Evolutionary conservation across 352 stramenopile genomes (phyloP), one percentile per base, ranked within the genome.

Genomic region (Globisporangium radiosum): DNA sequence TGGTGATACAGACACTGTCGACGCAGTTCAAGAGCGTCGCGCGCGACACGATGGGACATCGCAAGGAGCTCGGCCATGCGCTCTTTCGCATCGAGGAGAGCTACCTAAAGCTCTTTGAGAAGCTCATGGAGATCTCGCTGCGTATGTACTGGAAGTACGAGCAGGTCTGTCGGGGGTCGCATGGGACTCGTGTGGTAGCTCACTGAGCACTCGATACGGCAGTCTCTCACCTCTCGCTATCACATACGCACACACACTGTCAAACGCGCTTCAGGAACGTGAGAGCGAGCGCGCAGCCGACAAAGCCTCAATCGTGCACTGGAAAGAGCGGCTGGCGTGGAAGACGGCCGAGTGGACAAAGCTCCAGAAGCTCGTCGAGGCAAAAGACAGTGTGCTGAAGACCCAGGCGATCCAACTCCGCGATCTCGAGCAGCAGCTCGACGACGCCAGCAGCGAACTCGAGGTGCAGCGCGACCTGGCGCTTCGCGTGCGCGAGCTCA

Each of bases 101-200:
- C 52, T 91, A 91, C 52, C 58, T 91, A 45, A 85, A 84, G 48
- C 66, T 89, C 1, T 91, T 89, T 68, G 81, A 91, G 47, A 87
- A 86, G 60, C 63, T 91, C 39, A 54, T 89, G n/a, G 81, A 88
- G 61, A 69, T 87, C 43, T 86, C 81, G 3, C 17, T 91, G 52
- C 68, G 77, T 0, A 70, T 91, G 61, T 91, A 89, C 52, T 89
- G 80, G 77, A 74, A 73, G 9, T 91, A 89, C 51, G 77, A 87
- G 15, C 67, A 81, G 53, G 59, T 65, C 33, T 10, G 47, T 37
- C 10, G 1, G 9, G 13, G 49, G 19, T 4, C 47, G 7, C 13
- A 4, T 39, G 7, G 3, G 8, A 5, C 3, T 39, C 19, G 25
- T 33, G 1, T 33, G 25, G 25, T 33, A 3, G 25, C 25, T 33